Percentiles rank a stretch among this genome's conserved stretches.
Evolutionary conservation across 805 yeast genomes (phyloP).

Genomic region (Ogataea trehaloabstinens): DNA sequence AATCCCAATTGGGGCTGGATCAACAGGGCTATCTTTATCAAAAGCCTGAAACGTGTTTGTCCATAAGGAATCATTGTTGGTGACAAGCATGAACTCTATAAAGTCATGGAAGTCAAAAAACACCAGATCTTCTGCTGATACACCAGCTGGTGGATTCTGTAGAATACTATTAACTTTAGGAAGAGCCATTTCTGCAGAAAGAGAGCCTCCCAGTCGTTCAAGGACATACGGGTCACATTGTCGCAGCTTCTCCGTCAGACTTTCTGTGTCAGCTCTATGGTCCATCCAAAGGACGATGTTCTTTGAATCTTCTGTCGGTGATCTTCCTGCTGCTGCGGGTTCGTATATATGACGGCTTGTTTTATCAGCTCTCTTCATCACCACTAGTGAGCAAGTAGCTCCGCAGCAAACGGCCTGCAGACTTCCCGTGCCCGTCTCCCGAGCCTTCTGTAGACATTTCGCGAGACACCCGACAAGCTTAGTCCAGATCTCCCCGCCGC

Average conservation of each 20-base stretch:
- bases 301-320: slow-evolving; percentile 22
- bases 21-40: neutral
- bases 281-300: slow-evolving; percentile 65
- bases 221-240: slow-evolving; percentile 5
- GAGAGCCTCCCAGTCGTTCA: slow-evolving; percentile 16
- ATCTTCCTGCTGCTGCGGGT: slow-evolving; percentile 36
- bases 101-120: slow-evolving; percentile 55
- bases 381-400: slow-evolving; percentile 62
- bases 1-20: slow-evolving; percentile 34
- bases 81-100: slow-evolving; percentile 30
- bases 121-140: slow-evolving; percentile 21
- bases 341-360: slow-evolving; percentile 11
- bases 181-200: slow-evolving; percentile 57
- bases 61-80: slow-evolving; percentile 16
- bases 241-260: slow-evolving; percentile 31
- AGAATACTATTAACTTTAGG: slow-evolving; percentile 46
- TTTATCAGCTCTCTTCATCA: slow-evolving; percentile 27
- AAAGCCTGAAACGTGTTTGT: slow-evolving; percentile 1
- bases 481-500: slow-evolving; percentile 13
- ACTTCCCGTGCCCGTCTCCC: slow-evolving; percentile 3
- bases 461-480: slow-evolving; percentile 6
- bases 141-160: slow-evolving; percentile 10
- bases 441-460: slow-evolving; percentile 4
- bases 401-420: slow-evolving; percentile 39
- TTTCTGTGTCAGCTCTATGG: slow-evolving; percentile 38